Evolutionary conservation across 2,329 filamentous ascomycete species (phyloP).

Genomic region (Trichoderma pleuroti): DNA sequence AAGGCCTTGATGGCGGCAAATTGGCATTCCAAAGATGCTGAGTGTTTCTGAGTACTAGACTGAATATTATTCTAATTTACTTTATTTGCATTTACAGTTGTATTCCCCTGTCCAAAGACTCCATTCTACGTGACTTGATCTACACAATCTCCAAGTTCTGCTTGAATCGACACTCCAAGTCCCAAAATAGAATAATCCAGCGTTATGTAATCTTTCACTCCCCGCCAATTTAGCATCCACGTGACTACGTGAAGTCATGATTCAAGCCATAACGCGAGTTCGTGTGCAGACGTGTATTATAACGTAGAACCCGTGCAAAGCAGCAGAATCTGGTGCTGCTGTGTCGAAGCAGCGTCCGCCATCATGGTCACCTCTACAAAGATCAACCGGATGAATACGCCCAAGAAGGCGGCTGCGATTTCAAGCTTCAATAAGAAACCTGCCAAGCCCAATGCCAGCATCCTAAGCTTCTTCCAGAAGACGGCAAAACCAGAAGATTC

Average conservation of each 20-base stretch:
- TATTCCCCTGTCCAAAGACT: not conserved
- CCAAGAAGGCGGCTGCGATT: slow-evolving; percentile 30
- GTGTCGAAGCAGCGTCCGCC: not conserved
- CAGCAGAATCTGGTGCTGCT: not conserved
- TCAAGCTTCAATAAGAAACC: slow-evolving; percentile 34
- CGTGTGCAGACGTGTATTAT: not conserved
- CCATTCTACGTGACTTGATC: not conserved
- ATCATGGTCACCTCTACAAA: slow-evolving; percentile 37
- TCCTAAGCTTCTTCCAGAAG: slow-evolving; percentile 73
- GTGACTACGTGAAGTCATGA: slow-evolving; percentile 4
- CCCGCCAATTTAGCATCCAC: not conserved
- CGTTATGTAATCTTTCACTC: not conserved
- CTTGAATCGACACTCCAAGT: not conserved
- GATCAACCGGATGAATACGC: slow-evolving; percentile 31
- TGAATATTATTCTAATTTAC: not conserved
- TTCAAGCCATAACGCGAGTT: not conserved
- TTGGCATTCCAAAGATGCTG: not conserved
- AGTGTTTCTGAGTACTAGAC: not conserved
- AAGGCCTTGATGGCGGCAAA: not conserved
- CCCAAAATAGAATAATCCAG: not conserved
- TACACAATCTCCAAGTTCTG: not conserved
- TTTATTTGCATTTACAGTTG: not conserved
- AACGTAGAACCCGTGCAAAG: not conserved
- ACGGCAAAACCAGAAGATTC: slow-evolving; percentile 55
- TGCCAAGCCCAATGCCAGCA: slow-evolving; percentile 57